Evolutionary conservation across 1,284 basidiomycete genomes (phyloP), one percentile per base, ranked within the genome.

Genomic region (Lentinula novae-zelandiae): DNA sequence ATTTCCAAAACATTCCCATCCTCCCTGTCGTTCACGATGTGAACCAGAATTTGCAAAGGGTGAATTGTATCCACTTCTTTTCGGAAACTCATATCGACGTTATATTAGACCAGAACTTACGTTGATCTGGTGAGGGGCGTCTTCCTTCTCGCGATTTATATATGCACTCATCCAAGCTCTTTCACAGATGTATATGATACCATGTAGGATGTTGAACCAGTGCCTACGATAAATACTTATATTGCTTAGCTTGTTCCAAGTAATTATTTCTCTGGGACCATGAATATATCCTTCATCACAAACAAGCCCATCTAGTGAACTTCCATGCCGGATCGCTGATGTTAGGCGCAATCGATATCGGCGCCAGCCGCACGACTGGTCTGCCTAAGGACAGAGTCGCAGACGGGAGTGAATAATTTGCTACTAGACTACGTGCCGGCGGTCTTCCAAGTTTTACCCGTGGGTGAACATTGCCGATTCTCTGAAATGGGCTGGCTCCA

Each of bases 101-200:
- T 51, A 3, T n/a, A n/a, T 34, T 4, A 58, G 59, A 55, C 39
- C 67, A 59, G 74, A 52, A 82, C 84, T 27, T 90, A 95, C 27
- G 72, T 66, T 72, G 0, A 80, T 91, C 1, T 95, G 22, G 83
- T n/a, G 78, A 86, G 61, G 86, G 85, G 62, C 65, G 77, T 40
- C 42, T 54, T 31, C 15, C 5, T 7, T 36, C 46, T 33, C 10
- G 12, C 22, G 1, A n/a, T 10, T 22, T 9, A 42, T 27, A 27
- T 27, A 39, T 8, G n/a, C 36, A 9, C 36, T 10, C 10, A 53
- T 8, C n/a, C 12, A 39, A 13, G n/a, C 7, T n/a, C 34, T 33
- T 8, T 52, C 15, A 9, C 39, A 86, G 83, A 93, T 95, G 90
- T 96, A 95, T 72, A 82, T 90, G 66, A 84, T 60, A 83, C 92